These are phyloP conservation scores for Moelleriella libera DNA, from an alignment of 2,329 filamentous ascomycete species.

Conservation along the genomic window DNA sequence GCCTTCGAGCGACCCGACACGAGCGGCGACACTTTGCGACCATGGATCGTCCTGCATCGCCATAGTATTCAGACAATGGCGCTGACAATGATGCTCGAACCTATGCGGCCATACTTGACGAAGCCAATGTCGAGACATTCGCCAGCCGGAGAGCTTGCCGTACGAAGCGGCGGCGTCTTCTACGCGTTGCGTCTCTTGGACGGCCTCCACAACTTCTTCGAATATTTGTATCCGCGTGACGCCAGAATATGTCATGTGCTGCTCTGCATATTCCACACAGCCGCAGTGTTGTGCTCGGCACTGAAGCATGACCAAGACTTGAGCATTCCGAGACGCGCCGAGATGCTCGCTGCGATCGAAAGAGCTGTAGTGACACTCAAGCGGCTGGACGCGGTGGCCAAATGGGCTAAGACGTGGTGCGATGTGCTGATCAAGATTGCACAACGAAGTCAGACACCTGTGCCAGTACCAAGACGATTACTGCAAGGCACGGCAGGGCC, in stretches of 20 bases:
- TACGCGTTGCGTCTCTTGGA: constrained; percentile 27
- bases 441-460: constrained; percentile 7
- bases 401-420: constrained; percentile 17
- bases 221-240: constrained; percentile 28
- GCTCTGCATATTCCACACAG: constrained; percentile 36
- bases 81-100: constrained; percentile 29
- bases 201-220: constrained; percentile 24
- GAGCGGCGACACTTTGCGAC: constrained; percentile 22
- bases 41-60: constrained; percentile 31
- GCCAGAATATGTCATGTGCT: constrained; percentile 33
- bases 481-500: constrained; percentile 2
- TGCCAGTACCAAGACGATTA: constrained; percentile 1
- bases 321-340: constrained; percentile 23
- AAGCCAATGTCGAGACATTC: constrained; percentile 15
- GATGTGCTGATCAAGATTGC: constrained; percentile 16
- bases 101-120: constrained; percentile 30
- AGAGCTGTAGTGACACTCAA: constrained; percentile 19
- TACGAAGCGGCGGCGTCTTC: constrained; percentile 26
- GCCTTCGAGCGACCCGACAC: constrained; percentile 23
- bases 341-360: constrained; percentile 24
- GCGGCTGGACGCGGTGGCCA: constrained; percentile 13
- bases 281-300: constrained; percentile 34
- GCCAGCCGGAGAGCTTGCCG: constrained; percentile 17
- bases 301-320: constrained; percentile 32
- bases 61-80: constrained; percentile 28